Percentiles rank a stretch among this genome's conserved stretches.
phyloP scores from a whole-genome alignment of 1,139 yeast species.

The Blastobotrys raffinosifermentans region DNA sequence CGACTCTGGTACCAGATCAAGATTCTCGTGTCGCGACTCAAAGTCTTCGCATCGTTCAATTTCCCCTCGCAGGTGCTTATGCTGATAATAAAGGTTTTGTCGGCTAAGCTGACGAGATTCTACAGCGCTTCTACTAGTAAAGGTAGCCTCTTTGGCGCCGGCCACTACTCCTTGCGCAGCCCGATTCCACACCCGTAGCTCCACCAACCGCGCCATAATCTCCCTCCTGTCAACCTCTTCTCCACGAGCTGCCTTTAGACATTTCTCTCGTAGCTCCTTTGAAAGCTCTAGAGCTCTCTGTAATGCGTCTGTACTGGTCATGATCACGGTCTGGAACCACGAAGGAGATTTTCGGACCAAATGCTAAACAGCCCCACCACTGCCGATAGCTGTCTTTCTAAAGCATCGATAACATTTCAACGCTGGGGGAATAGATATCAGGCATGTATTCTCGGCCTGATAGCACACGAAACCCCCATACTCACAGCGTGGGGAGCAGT shows the following conservation, averaged over 20 bases:
- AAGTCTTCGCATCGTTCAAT: conserved; percentile 28
- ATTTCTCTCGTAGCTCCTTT: background rate
- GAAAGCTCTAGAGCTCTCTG: background rate
- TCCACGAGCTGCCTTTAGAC: background rate
- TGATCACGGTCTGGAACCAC: no score
- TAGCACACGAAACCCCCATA: background rate
- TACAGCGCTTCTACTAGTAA: conserved; percentile 22
- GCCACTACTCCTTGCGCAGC: conserved; percentile 22
- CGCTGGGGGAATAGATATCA: no score
- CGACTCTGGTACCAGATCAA: conserved; percentile 30
- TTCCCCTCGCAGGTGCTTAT: conserved; percentile 28
- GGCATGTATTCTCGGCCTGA: conserved; percentile 1
- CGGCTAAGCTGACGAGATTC: conserved; percentile 28
- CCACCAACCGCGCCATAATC: conserved; percentile 20
- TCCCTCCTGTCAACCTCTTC: conserved; percentile 3
- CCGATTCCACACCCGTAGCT: conserved; percentile 25
- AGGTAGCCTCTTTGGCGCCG: conserved; percentile 20
- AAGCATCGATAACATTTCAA: no score
- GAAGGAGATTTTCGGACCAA: no score
- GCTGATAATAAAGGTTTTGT: conserved; percentile 32
- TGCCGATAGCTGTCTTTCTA: no score
- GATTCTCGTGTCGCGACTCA: conserved; percentile 24
- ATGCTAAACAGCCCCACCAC: no score
- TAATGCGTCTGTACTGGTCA: no score
- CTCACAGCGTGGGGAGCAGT: conserved; percentile 1